Evolutionary conservation across 2,329 filamentous ascomycete genomes (phyloP).

Genomic region (Bipolaris gigantea): DNA sequence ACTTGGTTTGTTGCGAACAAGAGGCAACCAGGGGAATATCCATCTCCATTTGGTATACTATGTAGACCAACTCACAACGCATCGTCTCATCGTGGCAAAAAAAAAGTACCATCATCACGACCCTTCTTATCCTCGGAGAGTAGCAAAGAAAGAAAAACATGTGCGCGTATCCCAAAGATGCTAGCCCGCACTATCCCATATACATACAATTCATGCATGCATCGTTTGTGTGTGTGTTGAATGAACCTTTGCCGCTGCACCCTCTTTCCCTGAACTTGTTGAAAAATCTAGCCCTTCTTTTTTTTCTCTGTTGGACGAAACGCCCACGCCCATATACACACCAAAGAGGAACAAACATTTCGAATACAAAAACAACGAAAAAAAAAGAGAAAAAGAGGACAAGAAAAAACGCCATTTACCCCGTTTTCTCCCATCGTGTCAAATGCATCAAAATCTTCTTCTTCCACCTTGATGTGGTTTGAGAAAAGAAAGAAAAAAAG

Average conservation of each 20-base stretch:
- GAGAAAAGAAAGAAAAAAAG: background rate
- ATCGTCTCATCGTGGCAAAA: too few species aligned
- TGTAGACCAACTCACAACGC: too few species aligned
- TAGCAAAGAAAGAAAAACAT: background rate
- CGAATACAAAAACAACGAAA: background rate
- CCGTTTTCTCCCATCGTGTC: background rate
- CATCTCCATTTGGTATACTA: too few species aligned
- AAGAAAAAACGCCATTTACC: constrained; percentile 1
- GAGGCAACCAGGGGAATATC: too few species aligned
- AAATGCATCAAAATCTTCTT: background rate
- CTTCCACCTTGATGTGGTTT: background rate
- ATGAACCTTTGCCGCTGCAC: background rate
- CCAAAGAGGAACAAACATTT: too few species aligned
- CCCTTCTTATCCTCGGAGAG: background rate
- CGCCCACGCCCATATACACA: too few species aligned
- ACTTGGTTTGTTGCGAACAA: too few species aligned
- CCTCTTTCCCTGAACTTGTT: background rate
- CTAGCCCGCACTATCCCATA: background rate
- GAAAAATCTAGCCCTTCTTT: background rate
- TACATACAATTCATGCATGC: too few species aligned
- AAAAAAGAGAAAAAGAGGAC: background rate
- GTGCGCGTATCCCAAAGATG: background rate
- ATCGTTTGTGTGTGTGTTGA: background rate
- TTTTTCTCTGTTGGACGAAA: background rate
- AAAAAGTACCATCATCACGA: too few species aligned